Percentiles rank a stretch among this genome's conserved stretches.
phyloP scores from a whole-genome alignment of 2,329 filamentous ascomycete species.

The Stenocarpella maydis region DNA sequence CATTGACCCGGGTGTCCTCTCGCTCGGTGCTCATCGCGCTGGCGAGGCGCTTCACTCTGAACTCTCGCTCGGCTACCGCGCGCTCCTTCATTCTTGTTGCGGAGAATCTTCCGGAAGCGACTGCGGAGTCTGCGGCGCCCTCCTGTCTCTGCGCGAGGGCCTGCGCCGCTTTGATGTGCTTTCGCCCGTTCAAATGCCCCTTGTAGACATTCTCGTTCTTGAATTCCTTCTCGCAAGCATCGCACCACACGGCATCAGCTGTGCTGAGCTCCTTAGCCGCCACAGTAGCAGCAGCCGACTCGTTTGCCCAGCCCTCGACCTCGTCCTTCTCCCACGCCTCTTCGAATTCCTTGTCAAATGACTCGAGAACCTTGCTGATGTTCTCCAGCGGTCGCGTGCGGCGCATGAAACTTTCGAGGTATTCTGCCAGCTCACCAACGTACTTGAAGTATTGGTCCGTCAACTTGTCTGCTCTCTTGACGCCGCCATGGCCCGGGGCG shows the following conservation, averaged over 20 bases:
- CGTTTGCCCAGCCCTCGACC: slow-evolving; percentile 78
- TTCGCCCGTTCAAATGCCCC: slow-evolving; percentile 86
- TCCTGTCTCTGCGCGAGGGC: slow-evolving; percentile 61
- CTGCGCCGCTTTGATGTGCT: slow-evolving; percentile 86
- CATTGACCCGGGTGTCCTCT: slow-evolving; percentile 89
- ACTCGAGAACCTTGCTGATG: slow-evolving; percentile 76
- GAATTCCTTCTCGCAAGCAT: slow-evolving; percentile 93
- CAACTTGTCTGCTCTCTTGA: slow-evolving; percentile 84
- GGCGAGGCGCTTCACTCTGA: slow-evolving; percentile 80
- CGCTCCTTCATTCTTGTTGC: slow-evolving; percentile 72
- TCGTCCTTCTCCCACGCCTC: slow-evolving; percentile 82
- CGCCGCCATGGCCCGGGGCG: slow-evolving; percentile 72
- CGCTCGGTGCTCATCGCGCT: slow-evolving; percentile 86
- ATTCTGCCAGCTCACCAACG: slow-evolving; percentile 78
- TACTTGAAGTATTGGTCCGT: slow-evolving; percentile 95
- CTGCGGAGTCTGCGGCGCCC: slow-evolving; percentile 42
- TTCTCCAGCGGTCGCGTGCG: slow-evolving; percentile 87
- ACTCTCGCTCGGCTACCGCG: slow-evolving; percentile 88
- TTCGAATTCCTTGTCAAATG: slow-evolving; percentile 86
- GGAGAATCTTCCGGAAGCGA: slow-evolving; percentile 36
- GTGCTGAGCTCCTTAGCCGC: slow-evolving; percentile 46
- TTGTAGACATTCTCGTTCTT: slow-evolving; percentile 96
- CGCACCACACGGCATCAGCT: slow-evolving; percentile 82
- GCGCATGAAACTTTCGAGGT: slow-evolving; percentile 88
- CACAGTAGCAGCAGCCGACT: slow-evolving; percentile 51